phyloP scores from a whole-genome alignment of 2,329 filamentous ascomycete species.

The Ascochyta fabae region DNA sequence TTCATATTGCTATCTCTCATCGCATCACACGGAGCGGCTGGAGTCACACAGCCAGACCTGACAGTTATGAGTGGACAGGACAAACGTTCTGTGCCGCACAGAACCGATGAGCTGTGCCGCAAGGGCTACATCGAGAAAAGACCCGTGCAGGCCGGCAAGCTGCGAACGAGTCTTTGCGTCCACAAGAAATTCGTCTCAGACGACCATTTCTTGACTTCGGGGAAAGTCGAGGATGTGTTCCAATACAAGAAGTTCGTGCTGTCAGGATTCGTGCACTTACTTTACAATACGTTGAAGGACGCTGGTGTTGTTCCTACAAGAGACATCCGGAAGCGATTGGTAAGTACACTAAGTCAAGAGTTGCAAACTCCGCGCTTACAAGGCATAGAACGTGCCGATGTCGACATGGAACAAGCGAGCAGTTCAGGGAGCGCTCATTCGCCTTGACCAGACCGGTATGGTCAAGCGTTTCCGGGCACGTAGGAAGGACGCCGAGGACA shows the following conservation, averaged over 20 bases:
- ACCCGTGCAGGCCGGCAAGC: slow-evolving; percentile 48
- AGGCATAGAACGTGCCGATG: slow-evolving; percentile 36
- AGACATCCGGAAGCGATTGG: slow-evolving; percentile 59
- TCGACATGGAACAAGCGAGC: slow-evolving; percentile 49
- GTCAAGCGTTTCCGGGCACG: slow-evolving; percentile 48
- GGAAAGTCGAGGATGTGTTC: slow-evolving; percentile 45
- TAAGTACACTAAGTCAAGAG: slow-evolving; percentile 27
- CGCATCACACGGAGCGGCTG: slow-evolving; percentile 59
- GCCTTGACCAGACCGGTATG: slow-evolving; percentile 50
- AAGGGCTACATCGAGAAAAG: slow-evolving; percentile 68
- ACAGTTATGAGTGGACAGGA: slow-evolving; percentile 65
- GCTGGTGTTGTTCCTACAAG: slow-evolving; percentile 59
- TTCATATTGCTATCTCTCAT: slow-evolving; percentile 66
- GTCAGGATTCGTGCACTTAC: slow-evolving; percentile 55
- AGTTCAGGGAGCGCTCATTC: slow-evolving; percentile 48
- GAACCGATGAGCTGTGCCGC: slow-evolving; percentile 62
- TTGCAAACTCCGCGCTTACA: slow-evolving; percentile 20
- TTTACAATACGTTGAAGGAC: slow-evolving; percentile 59
- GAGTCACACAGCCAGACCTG: slow-evolving; percentile 65
- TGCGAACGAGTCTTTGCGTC: slow-evolving; percentile 63
- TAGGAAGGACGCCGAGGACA: slow-evolving; percentile 33
- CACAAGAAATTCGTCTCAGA: slow-evolving; percentile 58
- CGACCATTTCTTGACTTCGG: slow-evolving; percentile 34
- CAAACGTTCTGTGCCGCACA: slow-evolving; percentile 67
- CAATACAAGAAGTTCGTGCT: slow-evolving; percentile 54